phyloP scores from a whole-genome alignment of 148 eudicot species.

The Tetragonia tetragonoides region DNA sequence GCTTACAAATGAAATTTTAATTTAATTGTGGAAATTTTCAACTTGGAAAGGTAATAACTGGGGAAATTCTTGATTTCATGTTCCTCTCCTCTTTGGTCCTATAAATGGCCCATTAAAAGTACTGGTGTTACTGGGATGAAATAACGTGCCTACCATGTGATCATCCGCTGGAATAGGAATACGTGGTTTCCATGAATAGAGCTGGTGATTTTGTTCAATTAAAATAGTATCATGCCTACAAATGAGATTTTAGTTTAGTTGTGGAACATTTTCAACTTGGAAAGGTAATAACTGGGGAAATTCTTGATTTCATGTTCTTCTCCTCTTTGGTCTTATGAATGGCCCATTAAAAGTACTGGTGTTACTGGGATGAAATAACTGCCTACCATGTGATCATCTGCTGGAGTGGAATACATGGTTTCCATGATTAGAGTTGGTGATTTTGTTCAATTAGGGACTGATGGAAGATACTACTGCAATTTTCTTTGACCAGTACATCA shows the following conservation, averaged over 20 bases:
- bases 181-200: conserved; percentile 1
- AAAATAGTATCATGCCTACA: background rate
- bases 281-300: background rate
- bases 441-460: background rate
- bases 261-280: background rate
- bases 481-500: background rate
- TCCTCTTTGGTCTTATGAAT: background rate
- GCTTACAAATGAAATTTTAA: background rate
- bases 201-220: background rate
- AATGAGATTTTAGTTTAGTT: background rate
- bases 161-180: background rate
- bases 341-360: background rate
- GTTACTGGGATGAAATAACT: background rate
- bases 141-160: background rate
- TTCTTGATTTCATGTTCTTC: background rate
- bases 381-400: background rate
- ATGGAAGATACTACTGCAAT: background rate
- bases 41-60: background rate
- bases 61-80: background rate
- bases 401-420: background rate
- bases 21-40: background rate
- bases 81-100: background rate
- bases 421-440: conserved; percentile 4
- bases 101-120: background rate
- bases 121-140: no score